Evolutionary conservation across 2,329 filamentous ascomycete genomes (phyloP).

Genomic region (Fusarium sp.): DNA sequence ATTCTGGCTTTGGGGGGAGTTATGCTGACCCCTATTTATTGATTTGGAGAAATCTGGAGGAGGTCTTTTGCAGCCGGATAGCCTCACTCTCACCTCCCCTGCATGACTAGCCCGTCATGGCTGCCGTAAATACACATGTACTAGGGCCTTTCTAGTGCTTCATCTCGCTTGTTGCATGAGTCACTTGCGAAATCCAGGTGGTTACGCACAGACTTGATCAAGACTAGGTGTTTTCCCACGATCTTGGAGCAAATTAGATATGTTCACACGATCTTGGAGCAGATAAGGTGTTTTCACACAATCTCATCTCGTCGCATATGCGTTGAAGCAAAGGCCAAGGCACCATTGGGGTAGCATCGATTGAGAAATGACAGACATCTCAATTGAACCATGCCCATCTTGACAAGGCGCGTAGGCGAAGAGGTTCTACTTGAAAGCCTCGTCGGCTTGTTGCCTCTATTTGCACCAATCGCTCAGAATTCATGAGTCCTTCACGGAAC

Average conservation of each 20-base stretch:
- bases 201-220: background rate
- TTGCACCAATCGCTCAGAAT: background rate
- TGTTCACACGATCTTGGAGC: background rate
- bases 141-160: background rate
- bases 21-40: background rate
- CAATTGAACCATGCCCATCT: background rate
- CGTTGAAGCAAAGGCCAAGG: background rate
- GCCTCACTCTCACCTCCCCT: background rate
- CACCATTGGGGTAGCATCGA: background rate
- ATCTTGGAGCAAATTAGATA: no score
- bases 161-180: background rate
- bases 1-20: background rate
- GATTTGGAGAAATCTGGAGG: background rate
- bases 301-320: background rate
- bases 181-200: background rate
- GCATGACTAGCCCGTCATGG: background rate
- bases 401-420: background rate
- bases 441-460: background rate
- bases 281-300: no score
- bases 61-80: background rate
- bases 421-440: background rate
- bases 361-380: background rate
- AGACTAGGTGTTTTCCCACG: no score
- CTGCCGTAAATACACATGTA: background rate
- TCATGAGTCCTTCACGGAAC: background rate